Evolutionary conservation across 1,139 yeast genomes (phyloP).

Genomic region (Pneumocystis canis): DNA sequence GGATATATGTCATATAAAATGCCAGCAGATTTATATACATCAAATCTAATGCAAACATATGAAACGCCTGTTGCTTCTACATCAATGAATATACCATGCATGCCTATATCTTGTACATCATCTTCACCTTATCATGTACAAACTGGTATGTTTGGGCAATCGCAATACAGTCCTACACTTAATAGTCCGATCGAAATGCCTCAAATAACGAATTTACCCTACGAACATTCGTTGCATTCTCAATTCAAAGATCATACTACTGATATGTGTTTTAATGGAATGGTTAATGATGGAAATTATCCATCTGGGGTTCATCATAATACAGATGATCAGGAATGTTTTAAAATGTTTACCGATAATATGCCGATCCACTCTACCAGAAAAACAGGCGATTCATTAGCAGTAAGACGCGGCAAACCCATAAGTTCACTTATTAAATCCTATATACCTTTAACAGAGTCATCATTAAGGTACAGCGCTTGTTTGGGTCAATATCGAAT

Average conservation of each 20-base stretch:
- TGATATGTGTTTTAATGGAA: background rate
- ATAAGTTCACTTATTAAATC: background rate
- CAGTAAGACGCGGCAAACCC: background rate
- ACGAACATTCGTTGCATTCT: background rate
- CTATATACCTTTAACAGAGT: background rate
- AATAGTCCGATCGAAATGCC: background rate
- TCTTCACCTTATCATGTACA: background rate
- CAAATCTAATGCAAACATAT: background rate
- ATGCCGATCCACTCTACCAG: background rate
- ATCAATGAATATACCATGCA: background rate
- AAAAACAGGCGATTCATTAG: background rate
- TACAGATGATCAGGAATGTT: background rate
- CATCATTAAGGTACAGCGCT: background rate
- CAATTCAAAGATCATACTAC: background rate
- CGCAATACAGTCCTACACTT: background rate
- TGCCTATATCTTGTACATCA: background rate
- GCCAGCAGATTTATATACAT: background rate
- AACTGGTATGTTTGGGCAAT: background rate
- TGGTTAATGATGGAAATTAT: background rate
- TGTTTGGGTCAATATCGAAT: background rate
- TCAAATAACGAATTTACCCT: background rate
- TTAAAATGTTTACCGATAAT: background rate
- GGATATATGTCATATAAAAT: background rate
- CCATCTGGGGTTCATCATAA: background rate
- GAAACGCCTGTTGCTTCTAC: background rate